phyloP scores from a whole-genome alignment of 83 land plant genomes.

The Thuja plicata region DNA sequence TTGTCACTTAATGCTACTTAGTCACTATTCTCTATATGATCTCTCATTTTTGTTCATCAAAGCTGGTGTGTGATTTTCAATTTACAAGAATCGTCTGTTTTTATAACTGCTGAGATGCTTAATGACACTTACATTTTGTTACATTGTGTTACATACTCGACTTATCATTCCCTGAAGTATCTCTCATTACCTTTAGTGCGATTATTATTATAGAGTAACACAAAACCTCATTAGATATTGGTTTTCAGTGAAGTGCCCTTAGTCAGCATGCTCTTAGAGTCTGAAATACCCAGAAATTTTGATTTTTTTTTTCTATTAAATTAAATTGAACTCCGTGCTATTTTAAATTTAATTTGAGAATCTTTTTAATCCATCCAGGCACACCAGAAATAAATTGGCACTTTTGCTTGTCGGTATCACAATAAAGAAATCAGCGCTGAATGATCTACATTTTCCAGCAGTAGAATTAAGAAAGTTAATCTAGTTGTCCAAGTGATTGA shows the following conservation, averaged over 20 bases:
- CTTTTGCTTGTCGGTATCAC: not conserved
- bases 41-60: not conserved
- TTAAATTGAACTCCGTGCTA: not conserved
- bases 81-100: not conserved
- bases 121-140: not conserved
- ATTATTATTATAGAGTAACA: not conserved
- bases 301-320: not conserved
- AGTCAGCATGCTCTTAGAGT: not conserved
- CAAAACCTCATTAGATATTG: not conserved
- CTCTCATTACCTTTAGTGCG: not conserved
- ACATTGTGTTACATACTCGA: not conserved
- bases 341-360: not conserved
- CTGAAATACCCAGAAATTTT: not conserved
- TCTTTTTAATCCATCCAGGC: not conserved
- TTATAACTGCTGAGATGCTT: not conserved
- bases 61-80: not conserved
- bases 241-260: conserved; percentile 1
- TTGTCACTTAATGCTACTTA: not conserved
- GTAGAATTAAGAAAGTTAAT: not conserved
- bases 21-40: not conserved
- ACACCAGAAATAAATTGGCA: not conserved
- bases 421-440: not conserved
- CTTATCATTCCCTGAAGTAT: not conserved
- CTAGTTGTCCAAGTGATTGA: not conserved
- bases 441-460: not conserved